Base-by-base conservation (phyloP, 106 monocot genomes). In the Apostasia ramifera region DNA sequence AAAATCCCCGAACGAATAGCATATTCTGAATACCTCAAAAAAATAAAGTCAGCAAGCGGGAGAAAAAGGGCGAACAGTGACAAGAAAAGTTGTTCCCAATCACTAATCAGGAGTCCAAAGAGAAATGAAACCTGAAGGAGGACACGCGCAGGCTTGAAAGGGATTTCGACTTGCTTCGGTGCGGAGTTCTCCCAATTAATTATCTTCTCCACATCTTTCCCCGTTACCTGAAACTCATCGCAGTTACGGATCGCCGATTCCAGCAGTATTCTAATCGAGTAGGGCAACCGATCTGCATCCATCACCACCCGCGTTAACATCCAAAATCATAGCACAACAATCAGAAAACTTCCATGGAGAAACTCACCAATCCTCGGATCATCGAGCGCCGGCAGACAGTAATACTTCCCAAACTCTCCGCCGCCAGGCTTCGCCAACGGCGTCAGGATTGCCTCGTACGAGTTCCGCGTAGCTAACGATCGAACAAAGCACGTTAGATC, bases 181-280 rank as follows among this genome's bases (percentile, higher is more conserved):
- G 95, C 68, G 58, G 86, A 84, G 41, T 89, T 97, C 79, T 89
- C 86, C 95, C 95, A 97, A 58, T 97, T 86, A 65, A 97, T 74
- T 56, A 92, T 97, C 70, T 91, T 92, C 76, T 97, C 95, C 38
- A 97, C 89, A 74, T 92, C 92, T 55, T 85, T 77, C 64, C 57
- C 76, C 7, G 77, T 86, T 26, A 97, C 91, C 78, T 97, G 92
- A 66, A 92, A 97, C 6, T 86, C 84, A 53, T 97, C 95, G 11
- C 95, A 97, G 72, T 92, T 97, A n/a, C 92, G 67, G 60, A 97
- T 89, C 8, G 89, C 95, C 3, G 95, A 95, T 66, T 95, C 95
- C 47, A 95, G 59, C 42, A 95, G 82, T 49, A 95, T 92, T 77
- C 86, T 72, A 8, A 95, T 89, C 9, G 89, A 95, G 59, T 89